Conservation (phyloP, 352 stramenopile genomes). For the Lagenidium giganteum region DNA sequence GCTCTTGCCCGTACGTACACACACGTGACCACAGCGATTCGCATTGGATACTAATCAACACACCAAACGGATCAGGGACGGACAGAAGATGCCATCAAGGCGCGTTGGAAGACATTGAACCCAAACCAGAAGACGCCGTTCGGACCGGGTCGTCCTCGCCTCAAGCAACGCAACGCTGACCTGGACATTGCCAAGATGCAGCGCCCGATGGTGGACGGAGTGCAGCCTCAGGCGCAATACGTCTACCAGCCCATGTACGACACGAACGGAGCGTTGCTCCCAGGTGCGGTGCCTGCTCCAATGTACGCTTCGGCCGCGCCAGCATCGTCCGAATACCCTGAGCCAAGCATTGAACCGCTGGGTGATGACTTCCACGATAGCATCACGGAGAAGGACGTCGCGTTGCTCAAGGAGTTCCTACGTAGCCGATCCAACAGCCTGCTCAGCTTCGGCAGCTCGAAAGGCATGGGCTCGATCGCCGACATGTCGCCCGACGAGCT, state of each 20-base stretch:
- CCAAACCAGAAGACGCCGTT: constrained; percentile 73
- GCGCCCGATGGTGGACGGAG: no score
- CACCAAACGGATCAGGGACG: constrained; percentile 27
- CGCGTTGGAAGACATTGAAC: constrained; percentile 80
- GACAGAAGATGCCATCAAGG: constrained; percentile 77
- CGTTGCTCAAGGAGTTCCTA: constrained; percentile 67
- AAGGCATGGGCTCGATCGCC: constrained; percentile 47
- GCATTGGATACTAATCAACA: background rate
- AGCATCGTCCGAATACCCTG: no score
- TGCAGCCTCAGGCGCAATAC: constrained; percentile 11
- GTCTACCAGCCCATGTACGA: background rate
- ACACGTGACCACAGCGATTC: background rate
- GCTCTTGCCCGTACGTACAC: constrained; percentile 69
- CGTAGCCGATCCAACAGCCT: constrained; percentile 61
- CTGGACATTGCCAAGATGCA: no score
- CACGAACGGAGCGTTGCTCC: no score
- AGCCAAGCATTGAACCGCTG: constrained; percentile 59
- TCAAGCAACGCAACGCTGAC: constrained; percentile 39
- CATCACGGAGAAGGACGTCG: constrained; percentile 54
- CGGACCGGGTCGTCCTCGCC: constrained; percentile 62
- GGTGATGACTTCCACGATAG: constrained; percentile 52
- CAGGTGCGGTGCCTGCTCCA: no score
- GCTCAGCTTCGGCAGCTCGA: constrained; percentile 54
- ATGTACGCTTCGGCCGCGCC: no score
- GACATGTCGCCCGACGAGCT: constrained; percentile 78